Base-by-base conservation (phyloP, 768 basidiomycete species). In the Leccinum ochraceum region DNA sequence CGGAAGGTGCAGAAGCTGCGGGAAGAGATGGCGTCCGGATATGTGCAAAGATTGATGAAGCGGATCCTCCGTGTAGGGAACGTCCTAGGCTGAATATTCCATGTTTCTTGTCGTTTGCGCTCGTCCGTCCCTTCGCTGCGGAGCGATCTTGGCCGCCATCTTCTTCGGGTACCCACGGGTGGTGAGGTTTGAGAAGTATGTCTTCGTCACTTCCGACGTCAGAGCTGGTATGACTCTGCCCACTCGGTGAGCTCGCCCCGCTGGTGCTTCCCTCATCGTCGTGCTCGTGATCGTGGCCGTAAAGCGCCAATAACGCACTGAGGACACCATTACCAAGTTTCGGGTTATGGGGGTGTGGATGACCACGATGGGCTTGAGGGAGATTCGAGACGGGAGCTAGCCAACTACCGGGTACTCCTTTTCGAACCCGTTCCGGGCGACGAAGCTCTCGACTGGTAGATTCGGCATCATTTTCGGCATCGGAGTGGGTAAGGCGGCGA, bases 281-380 rank as follows among this genome's bases (percentile, higher is more conserved):
- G 26, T 69, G 69, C 1, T 66, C 73, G 22, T 66, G 53, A 8
- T 73, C 68, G 17, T 67, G 63, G 3, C 68, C 83, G 67, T 90
- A 89, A 24, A 90, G 77, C 20, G 86, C 79, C 50, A 92, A 75
- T 44, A 92, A 71, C 1, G 88, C 79, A 3, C 87, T 85, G 5
- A 92, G 78, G 6, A 92, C 83, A 16, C 89, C 87, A 11, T 78
- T 79, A 0, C 77, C 80, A 4, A 70, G 62, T 6, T 64, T 58
- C 30, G 66, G 54, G 54, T 58, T 64, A 46, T 44, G 55, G 22
- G 56, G 6, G 37, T 14, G 56, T 44, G 42, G 53, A 24, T 60
- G 53, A 13, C 10, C n/a, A 11, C 30, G 57, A 26, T 24, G 64
- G 16, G 52, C 24, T 6, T 32, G 64, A n/a, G 61, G 42, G 37